Percentiles rank a stretch among this genome's conserved stretches.
Evolutionary conservation across 345 rosid genomes (phyloP).

Genomic region (Ricinus communis): DNA sequence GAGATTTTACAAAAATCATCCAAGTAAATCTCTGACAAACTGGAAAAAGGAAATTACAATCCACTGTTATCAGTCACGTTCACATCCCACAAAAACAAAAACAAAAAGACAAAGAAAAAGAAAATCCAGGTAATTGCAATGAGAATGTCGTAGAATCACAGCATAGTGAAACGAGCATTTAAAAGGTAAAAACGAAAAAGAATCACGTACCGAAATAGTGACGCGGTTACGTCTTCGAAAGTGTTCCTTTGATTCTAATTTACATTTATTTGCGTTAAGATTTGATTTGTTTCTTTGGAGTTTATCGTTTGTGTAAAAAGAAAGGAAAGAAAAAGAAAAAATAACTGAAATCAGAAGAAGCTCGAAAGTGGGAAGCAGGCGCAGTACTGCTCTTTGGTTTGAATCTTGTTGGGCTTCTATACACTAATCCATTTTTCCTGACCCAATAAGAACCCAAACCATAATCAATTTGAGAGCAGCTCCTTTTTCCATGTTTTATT

Average conservation of each 20-base stretch:
- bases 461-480: too few species aligned
- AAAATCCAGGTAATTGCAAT: neutral
- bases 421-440: too few species aligned
- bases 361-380: neutral
- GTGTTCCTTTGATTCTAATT: neutral
- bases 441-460: too few species aligned
- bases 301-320: too few species aligned
- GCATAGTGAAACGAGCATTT: too few species aligned
- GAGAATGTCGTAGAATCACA: too few species aligned
- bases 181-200: too few species aligned
- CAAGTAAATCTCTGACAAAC: neutral
- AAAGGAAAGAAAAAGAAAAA: neutral
- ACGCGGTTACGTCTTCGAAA: neutral
- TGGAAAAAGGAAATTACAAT: neutral
- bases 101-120: too few species aligned
- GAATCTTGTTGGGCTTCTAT: constrained; percentile 2
- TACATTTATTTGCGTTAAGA: neutral
- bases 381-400: neutral
- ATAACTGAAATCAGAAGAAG: neutral
- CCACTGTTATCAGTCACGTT: neutral
- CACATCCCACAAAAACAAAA: too few species aligned
- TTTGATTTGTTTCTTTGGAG: constrained; percentile 7
- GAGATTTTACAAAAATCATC: neutral
- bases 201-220: too few species aligned
- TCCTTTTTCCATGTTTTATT: too few species aligned